Evolutionary conservation across 1,139 yeast species (phyloP).

Genomic region (Petasospora fabianii): DNA sequence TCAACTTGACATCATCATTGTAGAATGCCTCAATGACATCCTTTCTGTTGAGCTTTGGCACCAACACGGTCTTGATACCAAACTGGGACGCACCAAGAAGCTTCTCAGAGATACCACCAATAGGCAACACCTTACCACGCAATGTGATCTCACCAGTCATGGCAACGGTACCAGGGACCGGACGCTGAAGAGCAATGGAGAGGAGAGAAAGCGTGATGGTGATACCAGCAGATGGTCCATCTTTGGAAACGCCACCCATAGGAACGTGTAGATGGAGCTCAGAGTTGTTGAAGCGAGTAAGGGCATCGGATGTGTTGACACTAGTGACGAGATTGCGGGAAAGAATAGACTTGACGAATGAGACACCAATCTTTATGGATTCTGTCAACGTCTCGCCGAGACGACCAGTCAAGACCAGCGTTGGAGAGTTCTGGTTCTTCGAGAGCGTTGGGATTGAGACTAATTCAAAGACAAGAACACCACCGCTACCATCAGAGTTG

Average conservation of each 20-base stretch:
- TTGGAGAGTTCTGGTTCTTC: conserved; percentile 24
- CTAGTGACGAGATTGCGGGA: conserved; percentile 29
- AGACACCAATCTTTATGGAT: conserved; percentile 74
- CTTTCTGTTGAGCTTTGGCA: conserved; percentile 67
- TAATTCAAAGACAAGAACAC: conserved; percentile 77
- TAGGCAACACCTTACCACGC: conserved; percentile 81
- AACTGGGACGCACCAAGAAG: conserved; percentile 80
- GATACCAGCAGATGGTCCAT: conserved; percentile 93
- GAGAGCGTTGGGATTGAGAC: conserved; percentile 49
- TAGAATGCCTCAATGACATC: conserved; percentile 56
- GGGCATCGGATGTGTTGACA: conserved; percentile 28
- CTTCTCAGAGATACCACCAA: conserved; percentile 88
- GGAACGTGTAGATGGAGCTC: conserved; percentile 87
- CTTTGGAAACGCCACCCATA: conserved; percentile 83
- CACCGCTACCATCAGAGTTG: conserved; percentile 85
- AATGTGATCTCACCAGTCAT: conserved; percentile 94
- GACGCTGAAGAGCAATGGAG: conserved; percentile 63
- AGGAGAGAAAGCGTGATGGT: conserved; percentile 82
- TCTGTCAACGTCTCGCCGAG: conserved; percentile 82
- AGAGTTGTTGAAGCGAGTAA: conserved; percentile 45
- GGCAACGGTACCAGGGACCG: conserved; percentile 68
- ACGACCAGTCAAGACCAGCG: conserved; percentile 69
- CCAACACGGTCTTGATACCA: conserved; percentile 57
- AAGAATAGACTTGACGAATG: conserved; percentile 65
- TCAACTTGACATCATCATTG: conserved; percentile 28